Conservation (phyloP, 768 basidiomycete species). For the Pleurotus citrinopileatus region DNA sequence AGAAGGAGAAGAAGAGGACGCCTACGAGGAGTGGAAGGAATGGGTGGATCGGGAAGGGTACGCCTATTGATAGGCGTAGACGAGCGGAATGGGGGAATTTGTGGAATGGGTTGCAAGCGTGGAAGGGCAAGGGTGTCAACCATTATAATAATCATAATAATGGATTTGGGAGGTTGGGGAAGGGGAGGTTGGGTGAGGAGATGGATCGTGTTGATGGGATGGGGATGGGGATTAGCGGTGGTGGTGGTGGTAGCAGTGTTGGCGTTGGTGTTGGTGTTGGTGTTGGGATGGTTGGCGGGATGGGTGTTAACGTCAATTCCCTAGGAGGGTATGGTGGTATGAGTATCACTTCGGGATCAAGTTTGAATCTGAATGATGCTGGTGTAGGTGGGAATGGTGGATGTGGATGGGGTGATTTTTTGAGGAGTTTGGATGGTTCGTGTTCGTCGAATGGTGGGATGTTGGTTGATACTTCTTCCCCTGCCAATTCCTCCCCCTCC, state of each 20-base stretch:
- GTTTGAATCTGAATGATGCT: neutral
- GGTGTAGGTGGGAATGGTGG: neutral
- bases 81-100: slow-evolving; percentile 2
- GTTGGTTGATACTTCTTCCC: neutral
- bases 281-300: too few species aligned
- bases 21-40: neutral
- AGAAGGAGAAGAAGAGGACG: neutral
- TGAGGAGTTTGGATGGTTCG: slow-evolving; percentile 3
- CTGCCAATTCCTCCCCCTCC: neutral
- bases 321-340: too few species aligned
- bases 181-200: neutral
- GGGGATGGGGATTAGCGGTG: neutral
- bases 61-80: slow-evolving; percentile 1
- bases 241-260: neutral
- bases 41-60: slow-evolving; percentile 8
- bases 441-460: neutral
- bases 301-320: neutral
- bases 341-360: neutral
- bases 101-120: neutral
- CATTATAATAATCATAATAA: neutral
- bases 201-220: slow-evolving; percentile 8
- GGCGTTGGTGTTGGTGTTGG: neutral
- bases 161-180: neutral
- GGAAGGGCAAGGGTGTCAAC: neutral
- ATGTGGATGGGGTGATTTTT: slow-evolving; percentile 2